phyloP scores from a whole-genome alignment of 306 rosid species.

The Vigna radiata region DNA sequence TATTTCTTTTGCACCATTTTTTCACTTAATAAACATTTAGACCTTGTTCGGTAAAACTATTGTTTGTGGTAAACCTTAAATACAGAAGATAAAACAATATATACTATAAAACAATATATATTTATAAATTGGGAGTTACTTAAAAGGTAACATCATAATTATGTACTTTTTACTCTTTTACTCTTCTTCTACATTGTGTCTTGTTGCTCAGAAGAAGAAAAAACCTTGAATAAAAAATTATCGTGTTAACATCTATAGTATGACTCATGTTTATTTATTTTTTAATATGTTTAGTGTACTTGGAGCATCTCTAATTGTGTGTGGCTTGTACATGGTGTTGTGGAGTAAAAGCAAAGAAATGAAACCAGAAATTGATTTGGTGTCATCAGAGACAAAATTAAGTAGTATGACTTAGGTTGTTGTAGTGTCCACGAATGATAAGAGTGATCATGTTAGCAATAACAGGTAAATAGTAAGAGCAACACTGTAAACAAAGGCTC shows the following conservation, averaged over 20 bases:
- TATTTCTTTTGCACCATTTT: not conserved
- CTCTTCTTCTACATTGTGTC: too few species aligned
- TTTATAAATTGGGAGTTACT: too few species aligned
- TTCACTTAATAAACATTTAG: not conserved
- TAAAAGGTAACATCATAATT: too few species aligned
- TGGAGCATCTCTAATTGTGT: not conserved
- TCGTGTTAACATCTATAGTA: too few species aligned
- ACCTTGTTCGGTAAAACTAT: too few species aligned
- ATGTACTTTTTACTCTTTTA: too few species aligned
- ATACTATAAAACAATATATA: too few species aligned
- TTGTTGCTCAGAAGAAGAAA: too few species aligned
- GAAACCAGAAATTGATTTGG: not conserved
- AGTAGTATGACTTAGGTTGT: not conserved
- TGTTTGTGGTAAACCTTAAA: too few species aligned
- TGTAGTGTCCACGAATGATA: not conserved
- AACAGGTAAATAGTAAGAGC: not conserved
- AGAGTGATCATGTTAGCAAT: not conserved
- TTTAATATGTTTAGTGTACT: not conserved
- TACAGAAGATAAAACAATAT: too few species aligned
- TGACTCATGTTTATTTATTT: too few species aligned
- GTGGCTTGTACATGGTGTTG: slow-evolving; percentile 11
- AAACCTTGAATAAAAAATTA: too few species aligned
- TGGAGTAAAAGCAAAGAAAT: slow-evolving; percentile 25
- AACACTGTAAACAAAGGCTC: not conserved
- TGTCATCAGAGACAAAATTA: not conserved